phyloP scores from a whole-genome alignment of 73 alveolate genomes.

The Diophrys sp. region DNA sequence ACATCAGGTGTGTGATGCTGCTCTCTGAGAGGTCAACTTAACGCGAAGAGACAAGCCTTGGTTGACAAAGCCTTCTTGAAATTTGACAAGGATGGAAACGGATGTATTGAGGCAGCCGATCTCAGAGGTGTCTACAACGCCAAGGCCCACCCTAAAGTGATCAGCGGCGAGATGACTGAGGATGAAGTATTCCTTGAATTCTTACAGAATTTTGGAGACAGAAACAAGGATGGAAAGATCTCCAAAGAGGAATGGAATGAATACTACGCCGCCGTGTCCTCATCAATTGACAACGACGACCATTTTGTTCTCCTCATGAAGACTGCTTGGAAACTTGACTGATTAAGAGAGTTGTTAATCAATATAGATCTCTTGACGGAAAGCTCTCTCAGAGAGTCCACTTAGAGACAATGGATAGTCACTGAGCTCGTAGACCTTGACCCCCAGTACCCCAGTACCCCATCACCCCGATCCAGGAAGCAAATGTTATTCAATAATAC shows the following conservation, averaged over 20 bases:
- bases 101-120: conserved; percentile 85
- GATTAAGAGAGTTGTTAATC: too few relatives aligned
- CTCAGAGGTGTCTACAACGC: conserved; percentile 88
- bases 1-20: too few relatives aligned
- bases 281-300: conserved; percentile 77
- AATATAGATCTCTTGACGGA: too few relatives aligned
- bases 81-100: too few relatives aligned
- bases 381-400: too few relatives aligned
- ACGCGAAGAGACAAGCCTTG: conserved; percentile 83
- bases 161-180: conserved; percentile 93
- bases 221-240: conserved; percentile 68
- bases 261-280: conserved; percentile 77
- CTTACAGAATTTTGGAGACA: conserved; percentile 74
- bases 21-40: conserved; percentile 94
- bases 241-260: conserved; percentile 84
- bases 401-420: too few relatives aligned
- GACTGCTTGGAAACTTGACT: conserved; percentile 60
- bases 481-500: background rate
- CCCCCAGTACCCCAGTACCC: background rate
- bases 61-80: conserved; percentile 83
- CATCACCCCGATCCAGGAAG: background rate
- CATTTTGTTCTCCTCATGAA: conserved; percentile 72
- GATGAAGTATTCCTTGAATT: conserved; percentile 87
- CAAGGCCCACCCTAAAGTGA: conserved; percentile 89
- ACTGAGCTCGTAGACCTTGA: background rate